A percentile compares a stretch with the other conserved stretches of the same genome.
Evolutionary conservation across 371 early-diverging fungal species (phyloP).

Genomic region (Mortierella polycephala): DNA sequence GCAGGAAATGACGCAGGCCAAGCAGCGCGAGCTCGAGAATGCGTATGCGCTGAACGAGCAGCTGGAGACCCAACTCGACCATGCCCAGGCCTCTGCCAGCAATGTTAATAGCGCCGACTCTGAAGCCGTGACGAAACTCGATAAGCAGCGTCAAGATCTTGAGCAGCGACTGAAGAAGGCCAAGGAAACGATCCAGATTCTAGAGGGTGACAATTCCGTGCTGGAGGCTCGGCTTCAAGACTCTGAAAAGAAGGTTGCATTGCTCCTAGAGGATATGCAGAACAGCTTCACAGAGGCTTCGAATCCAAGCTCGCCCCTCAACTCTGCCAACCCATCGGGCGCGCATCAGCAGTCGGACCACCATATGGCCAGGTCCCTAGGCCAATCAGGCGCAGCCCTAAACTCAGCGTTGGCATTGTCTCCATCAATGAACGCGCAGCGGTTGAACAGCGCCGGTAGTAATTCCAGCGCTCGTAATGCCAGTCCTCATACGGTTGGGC

Average conservation of each 20-base stretch:
- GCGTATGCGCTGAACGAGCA: constrained; percentile 41
- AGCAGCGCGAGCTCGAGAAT: constrained; percentile 41
- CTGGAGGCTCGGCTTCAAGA: constrained; percentile 40
- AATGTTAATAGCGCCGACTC: constrained; percentile 10
- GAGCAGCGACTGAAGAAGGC: constrained; percentile 38
- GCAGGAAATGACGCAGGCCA: constrained; percentile 29
- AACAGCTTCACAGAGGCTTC: neutral
- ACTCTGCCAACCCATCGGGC: no score
- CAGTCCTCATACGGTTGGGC: no score
- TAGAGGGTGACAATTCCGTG: constrained; percentile 45
- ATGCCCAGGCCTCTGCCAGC: constrained; percentile 20
- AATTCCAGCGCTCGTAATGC: no score
- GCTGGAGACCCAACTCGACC: constrained; percentile 36
- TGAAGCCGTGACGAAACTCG: neutral
- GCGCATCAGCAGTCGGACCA: no score
- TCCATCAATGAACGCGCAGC: no score
- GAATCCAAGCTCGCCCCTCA: no score
- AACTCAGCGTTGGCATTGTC: no score
- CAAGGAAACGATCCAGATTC: constrained; percentile 27
- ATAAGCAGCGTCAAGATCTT: constrained; percentile 29
- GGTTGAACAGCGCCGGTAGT: no score
- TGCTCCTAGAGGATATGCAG: constrained; percentile 49
- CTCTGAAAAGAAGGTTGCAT: constrained; percentile 45
- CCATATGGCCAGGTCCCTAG: no score
- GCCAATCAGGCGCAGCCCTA: no score